Percentiles rank a stretch among this genome's conserved stretches.
These are phyloP conservation scores for Ophiostoma sp. DNA, from an alignment of 2,329 filamentous ascomycete genomes.

Conservation along the genomic window DNA sequence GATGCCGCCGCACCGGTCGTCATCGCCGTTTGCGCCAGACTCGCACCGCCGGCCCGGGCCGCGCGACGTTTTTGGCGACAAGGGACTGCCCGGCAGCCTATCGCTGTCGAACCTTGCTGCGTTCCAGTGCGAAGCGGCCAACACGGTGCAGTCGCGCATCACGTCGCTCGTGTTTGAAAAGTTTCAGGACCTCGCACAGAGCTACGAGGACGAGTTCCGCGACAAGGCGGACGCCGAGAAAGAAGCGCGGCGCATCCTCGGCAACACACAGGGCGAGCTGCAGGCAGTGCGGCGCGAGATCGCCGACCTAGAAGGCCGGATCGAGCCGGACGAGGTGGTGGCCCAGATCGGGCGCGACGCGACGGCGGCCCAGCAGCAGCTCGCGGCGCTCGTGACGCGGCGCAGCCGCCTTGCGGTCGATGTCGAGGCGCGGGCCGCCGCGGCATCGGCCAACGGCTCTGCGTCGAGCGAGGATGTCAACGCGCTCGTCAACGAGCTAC, in stretches of 20 bases:
- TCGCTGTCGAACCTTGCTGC: slow-evolving; percentile 30
- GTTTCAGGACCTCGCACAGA: slow-evolving; percentile 62
- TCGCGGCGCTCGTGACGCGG: slow-evolving; percentile 36
- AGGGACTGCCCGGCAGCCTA: slow-evolving; percentile 32
- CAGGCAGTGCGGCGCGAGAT: slow-evolving; percentile 55
- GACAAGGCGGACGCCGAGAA: slow-evolving; percentile 66
- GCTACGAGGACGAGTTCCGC: slow-evolving; percentile 68
- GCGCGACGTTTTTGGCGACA: slow-evolving; percentile 40
- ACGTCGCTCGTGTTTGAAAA: slow-evolving; percentile 65
- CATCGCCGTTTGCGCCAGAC: slow-evolving; percentile 62
- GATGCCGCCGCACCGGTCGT: slow-evolving; percentile 60
- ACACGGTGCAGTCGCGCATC: slow-evolving; percentile 63
- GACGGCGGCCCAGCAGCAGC: slow-evolving; percentile 39
- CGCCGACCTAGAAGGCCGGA: slow-evolving; percentile 48
- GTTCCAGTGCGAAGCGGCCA: slow-evolving; percentile 60
- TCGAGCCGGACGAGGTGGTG: slow-evolving; percentile 52
- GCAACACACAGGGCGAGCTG: slow-evolving; percentile 63
- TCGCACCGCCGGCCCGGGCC: slow-evolving; percentile 53
- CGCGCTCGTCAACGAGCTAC: slow-evolving; percentile 40
- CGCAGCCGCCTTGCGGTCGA: slow-evolving; percentile 51
- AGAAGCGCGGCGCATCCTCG: slow-evolving; percentile 60
- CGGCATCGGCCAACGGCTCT: background rate
- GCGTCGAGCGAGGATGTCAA: slow-evolving; percentile 25
- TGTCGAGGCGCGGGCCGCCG: slow-evolving; percentile 41
- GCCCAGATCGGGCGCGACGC: slow-evolving; percentile 48